A percentile compares a stretch with the other conserved stretches of the same genome.
These are phyloP conservation scores for Sarcocystis neurona DNA, from an alignment of 169 alveolate genomes.

Conservation along the genomic window DNA sequence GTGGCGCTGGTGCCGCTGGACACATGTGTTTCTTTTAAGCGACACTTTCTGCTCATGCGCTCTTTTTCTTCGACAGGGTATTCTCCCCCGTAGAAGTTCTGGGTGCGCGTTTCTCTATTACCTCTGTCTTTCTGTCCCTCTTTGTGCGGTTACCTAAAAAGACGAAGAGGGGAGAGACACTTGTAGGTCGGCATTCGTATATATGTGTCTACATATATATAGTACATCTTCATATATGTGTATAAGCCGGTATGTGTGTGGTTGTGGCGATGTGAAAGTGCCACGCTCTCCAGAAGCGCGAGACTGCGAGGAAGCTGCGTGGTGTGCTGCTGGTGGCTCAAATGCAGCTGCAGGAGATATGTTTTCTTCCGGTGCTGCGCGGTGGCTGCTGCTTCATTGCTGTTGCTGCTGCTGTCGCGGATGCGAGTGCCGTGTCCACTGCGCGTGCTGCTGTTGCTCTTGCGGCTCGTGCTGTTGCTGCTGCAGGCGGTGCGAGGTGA, in stretches of 20 bases:
- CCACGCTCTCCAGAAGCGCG: neutral
- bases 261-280: neutral
- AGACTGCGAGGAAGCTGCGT: neutral
- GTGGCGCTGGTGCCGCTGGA: too few species aligned
- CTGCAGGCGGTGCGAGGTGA: constrained; percentile 68
- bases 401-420: neutral
- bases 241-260: neutral
- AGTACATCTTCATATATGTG: neutral
- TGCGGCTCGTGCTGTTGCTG: neutral
- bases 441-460: neutral
- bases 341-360: neutral
- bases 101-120: neutral
- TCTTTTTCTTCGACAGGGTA: neutral
- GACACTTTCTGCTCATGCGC: too few species aligned
- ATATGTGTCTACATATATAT: neutral
- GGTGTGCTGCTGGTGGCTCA: neutral
- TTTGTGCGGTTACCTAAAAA: neutral
- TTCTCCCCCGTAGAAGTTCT: neutral
- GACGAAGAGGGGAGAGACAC: too few species aligned
- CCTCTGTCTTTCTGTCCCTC: neutral
- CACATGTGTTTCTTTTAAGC: too few species aligned
- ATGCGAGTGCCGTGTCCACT: neutral
- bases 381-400: neutral
- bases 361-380: neutral
- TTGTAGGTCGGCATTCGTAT: neutral